These are phyloP conservation scores for Diplocarpon mali DNA, from an alignment of 2,329 filamentous ascomycete species.

Conservation along the genomic window DNA sequence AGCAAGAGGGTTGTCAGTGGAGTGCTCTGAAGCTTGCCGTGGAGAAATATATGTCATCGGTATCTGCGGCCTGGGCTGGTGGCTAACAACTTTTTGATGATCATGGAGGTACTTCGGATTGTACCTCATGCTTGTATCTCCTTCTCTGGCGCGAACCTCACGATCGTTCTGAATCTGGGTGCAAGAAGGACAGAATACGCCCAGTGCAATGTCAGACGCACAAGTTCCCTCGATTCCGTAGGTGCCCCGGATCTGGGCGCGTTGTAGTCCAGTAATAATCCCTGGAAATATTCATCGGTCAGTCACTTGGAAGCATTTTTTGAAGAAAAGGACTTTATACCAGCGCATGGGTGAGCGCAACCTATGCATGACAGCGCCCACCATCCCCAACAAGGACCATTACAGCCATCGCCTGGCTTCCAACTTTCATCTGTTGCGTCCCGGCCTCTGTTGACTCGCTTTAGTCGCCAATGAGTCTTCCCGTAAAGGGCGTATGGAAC, in stretches of 20 bases:
- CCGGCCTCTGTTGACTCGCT: conserved; percentile 28
- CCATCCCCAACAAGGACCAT: conserved; percentile 30
- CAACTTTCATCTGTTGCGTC: conserved; percentile 31
- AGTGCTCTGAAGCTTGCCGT: not conserved
- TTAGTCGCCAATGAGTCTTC: conserved; percentile 33
- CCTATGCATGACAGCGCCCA: conserved; percentile 20
- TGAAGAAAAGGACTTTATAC: not conserved
- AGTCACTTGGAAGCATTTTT: not conserved
- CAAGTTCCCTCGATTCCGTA: conserved; percentile 33
- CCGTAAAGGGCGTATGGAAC: conserved; percentile 34
- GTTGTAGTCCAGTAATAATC: conserved; percentile 18
- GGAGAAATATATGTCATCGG: conserved; percentile 18
- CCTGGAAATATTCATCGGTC: conserved; percentile 3
- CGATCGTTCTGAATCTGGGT: conserved; percentile 34
- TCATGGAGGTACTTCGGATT: not conserved
- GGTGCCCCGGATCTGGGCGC: conserved; percentile 29
- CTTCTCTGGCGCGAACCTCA: conserved; percentile 33
- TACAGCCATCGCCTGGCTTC: conserved; percentile 28
- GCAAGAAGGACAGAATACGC: conserved; percentile 33
- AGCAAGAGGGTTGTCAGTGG: not conserved
- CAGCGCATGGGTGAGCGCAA: too few species aligned
- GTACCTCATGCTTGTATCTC: conserved; percentile 7
- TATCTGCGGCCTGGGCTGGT: conserved; percentile 6
- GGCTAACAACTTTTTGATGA: not conserved
- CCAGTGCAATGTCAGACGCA: conserved; percentile 27